Base-by-base conservation (phyloP, 108 stramenopile genomes). In the Cyclostephanos invisitatus region DNA sequence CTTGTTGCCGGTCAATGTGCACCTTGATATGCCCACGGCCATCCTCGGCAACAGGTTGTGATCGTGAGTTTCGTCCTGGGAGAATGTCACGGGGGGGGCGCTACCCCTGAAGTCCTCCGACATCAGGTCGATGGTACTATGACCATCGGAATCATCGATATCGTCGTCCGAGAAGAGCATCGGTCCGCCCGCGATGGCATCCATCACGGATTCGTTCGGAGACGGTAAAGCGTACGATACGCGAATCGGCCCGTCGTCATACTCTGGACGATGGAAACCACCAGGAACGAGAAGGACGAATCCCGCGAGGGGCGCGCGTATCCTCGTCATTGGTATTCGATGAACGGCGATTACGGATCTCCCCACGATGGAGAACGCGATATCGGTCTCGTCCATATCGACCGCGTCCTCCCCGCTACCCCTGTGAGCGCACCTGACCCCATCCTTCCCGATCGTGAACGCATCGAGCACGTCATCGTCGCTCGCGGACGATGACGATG, bases 1-100 rank as follows among this genome's bases (percentile, higher is more conserved):
- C 37, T 70, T 63, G 15, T 56, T 58, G 15, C 56, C 75, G 21
- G 71, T 37, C 12, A 18, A 18, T 7, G 56, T 17, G 42, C 68
- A 68, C 18, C 32, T 74, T 6, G 68, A 58, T 14, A 76, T 59
- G 36, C 80, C 80, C 29, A 63, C 51, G 12, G 61, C 80, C 80
- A 81, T 81, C 40, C 80, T 70, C 9, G 80, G 80, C 42, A 81
- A 40, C 0, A 81, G 70, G 48, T 81, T 81, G 29, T 55, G 62
- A 61, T 81, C 80, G 42, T 74, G 73, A 5, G 80, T 81, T 57
- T 81, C 80, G 60, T 81, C 80, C 22, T 77, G 80, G 8, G 27
- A 32, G 40, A 81, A 81, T 4, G 80, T 81, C n/a, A 81, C 63
- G 0, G 80, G 80, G 0, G 80, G 80, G 14, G 80, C 80, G 14